Conservation (phyloP, 2,329 filamentous ascomycete genomes). For the Malbranchea cinnamomea region DNA sequence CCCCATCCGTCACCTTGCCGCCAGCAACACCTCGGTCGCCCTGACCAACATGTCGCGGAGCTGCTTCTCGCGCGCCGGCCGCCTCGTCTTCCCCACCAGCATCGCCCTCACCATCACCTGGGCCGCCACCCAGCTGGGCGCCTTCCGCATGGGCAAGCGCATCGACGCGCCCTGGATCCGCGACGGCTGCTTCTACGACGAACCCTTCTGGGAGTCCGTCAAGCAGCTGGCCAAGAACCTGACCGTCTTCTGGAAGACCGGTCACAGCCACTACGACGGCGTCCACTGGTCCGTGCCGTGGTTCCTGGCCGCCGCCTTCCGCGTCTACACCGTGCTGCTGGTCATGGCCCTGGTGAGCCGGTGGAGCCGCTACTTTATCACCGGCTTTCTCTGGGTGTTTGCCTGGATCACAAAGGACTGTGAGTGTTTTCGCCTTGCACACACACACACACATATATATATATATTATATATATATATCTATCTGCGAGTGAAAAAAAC, state of each 20-base stretch:
- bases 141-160: constrained; percentile 11
- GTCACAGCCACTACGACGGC: constrained; percentile 26
- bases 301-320: constrained; percentile 27
- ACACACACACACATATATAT: not conserved
- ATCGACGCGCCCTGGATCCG: constrained; percentile 15
- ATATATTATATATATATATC: not conserved
- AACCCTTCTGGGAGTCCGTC: constrained; percentile 10
- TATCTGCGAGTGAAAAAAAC: not conserved
- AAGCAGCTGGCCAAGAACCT: constrained; percentile 9
- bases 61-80: constrained; percentile 10
- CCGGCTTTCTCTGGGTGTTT: constrained; percentile 23
- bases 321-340: constrained; percentile 28
- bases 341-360: constrained; percentile 24
- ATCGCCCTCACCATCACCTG: constrained; percentile 11
- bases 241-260: constrained; percentile 21
- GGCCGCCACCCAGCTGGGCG: constrained; percentile 13
- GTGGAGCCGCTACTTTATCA: constrained; percentile 20
- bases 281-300: constrained; percentile 30
- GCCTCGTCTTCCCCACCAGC: constrained; percentile 15
- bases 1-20: constrained; percentile 11
- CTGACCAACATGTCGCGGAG: constrained; percentile 11
- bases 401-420: constrained; percentile 18
- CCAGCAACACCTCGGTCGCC: constrained; percentile 10
- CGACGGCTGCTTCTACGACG: constrained; percentile 6
- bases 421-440: constrained; percentile 6